A percentile compares a stretch with the other conserved stretches of the same genome.
Evolutionary conservation across 495 filamentous ascomycete genomes (phyloP).

Genomic region (Lentithecium fluviatile): DNA sequence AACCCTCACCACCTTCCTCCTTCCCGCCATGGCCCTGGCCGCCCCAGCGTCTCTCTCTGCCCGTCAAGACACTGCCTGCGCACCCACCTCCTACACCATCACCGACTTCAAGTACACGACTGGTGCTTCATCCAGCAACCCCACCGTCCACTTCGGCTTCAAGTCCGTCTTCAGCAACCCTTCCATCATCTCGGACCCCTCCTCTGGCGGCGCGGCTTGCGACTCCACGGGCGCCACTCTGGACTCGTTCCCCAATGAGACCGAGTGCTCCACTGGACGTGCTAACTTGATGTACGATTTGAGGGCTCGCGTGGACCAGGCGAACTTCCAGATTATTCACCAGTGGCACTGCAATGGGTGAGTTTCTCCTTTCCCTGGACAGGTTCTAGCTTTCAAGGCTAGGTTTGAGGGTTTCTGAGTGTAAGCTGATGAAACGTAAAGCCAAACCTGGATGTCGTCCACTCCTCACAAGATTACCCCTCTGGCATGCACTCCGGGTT

Average conservation of each 20-base stretch:
- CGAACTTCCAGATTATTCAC: conserved; percentile 10
- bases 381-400: neutral
- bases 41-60: neutral
- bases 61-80: conserved; percentile 6
- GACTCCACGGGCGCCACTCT: neutral
- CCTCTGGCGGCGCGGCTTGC: neutral
- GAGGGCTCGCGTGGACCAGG: neutral
- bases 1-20: neutral
- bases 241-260: neutral
- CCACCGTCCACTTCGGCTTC: conserved; percentile 13
- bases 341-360: conserved; percentile 14
- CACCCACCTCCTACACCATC: conserved; percentile 17
- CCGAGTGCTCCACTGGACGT: conserved; percentile 9
- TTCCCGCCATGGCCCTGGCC: neutral
- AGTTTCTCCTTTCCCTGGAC: neutral
- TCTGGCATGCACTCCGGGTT: neutral
- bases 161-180: conserved; percentile 1
- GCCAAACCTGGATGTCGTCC: conserved; percentile 10
- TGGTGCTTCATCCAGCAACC: neutral
- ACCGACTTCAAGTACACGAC: conserved; percentile 9
- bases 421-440: neutral
- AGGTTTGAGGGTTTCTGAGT: neutral
- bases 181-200: conserved; percentile 16
- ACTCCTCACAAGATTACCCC: conserved; percentile 12
- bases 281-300: conserved; percentile 5